Evolutionary conservation across 306 rosid species (phyloP).

Genomic region (Vigna angularis): DNA sequence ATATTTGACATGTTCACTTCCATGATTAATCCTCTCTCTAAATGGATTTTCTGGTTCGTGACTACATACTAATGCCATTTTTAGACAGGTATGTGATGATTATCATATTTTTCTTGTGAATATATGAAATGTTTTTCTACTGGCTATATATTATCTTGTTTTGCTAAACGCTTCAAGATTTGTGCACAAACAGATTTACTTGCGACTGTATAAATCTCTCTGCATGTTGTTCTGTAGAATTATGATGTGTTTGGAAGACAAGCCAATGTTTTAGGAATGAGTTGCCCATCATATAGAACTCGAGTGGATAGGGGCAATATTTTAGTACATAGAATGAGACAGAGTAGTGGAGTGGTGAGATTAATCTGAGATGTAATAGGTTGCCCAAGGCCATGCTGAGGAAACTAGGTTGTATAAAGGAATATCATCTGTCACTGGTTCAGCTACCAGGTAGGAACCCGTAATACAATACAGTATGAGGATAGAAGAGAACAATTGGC

Average conservation of each 20-base stretch:
- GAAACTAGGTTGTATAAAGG: slow-evolving; percentile 9
- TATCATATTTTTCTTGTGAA: slow-evolving; percentile 2
- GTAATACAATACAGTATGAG: not conserved
- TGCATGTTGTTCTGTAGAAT: not conserved
- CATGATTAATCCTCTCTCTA: too few relatives aligned
- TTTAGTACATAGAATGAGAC: slow-evolving; percentile 17
- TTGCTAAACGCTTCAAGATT: not conserved
- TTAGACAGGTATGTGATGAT: slow-evolving; percentile 72
- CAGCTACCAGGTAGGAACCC: slow-evolving; percentile 12
- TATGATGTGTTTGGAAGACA: slow-evolving; percentile 25
- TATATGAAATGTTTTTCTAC: not conserved
- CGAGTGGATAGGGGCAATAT: not conserved
- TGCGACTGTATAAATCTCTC: slow-evolving; percentile 22
- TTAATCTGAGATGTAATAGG: slow-evolving; percentile 28
- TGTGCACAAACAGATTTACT: slow-evolving; percentile 17
- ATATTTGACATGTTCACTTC: too few relatives aligned
- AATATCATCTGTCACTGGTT: slow-evolving; percentile 18
- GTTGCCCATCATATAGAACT: slow-evolving; percentile 16
- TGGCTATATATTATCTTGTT: not conserved
- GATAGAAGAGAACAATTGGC: slow-evolving; percentile 1
- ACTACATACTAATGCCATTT: slow-evolving; percentile 92
- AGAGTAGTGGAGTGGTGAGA: slow-evolving; percentile 24
- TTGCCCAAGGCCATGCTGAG: slow-evolving; percentile 4
- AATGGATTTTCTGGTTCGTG: slow-evolving; percentile 88
- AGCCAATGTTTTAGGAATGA: slow-evolving; percentile 13